phyloP scores from a whole-genome alignment of 192 early-diverging fungal species.

The Backusella mclennaniae region DNA sequence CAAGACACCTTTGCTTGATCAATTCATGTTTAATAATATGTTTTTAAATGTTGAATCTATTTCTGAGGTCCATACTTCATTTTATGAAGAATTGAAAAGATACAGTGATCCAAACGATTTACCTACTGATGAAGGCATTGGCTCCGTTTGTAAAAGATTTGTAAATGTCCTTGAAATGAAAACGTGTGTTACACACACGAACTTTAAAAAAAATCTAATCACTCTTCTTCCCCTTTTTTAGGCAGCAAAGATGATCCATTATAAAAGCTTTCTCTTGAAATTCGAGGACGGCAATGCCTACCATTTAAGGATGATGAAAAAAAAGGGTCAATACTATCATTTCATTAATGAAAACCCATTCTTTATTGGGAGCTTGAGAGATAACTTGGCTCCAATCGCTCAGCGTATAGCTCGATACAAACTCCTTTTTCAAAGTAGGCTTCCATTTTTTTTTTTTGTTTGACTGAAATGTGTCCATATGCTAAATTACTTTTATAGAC shows the following conservation, averaged over 20 bases:
- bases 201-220: background rate
- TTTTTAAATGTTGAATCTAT: conserved; percentile 56
- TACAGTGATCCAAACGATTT: background rate
- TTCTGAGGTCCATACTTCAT: conserved; percentile 48
- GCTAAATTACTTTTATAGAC: background rate
- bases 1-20: conserved; percentile 39
- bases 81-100: conserved; percentile 33
- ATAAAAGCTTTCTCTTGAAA: conserved; percentile 7
- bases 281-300: background rate
- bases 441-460: too few relatives aligned
- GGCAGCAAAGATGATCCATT: background rate
- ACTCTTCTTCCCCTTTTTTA: background rate
- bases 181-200: background rate
- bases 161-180: conserved; percentile 11
- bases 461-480: background rate
- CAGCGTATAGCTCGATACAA: conserved; percentile 26
- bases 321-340: background rate
- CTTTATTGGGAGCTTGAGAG: background rate
- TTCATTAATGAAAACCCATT: background rate
- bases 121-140: background rate
- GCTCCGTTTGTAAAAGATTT: background rate
- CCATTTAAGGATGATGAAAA: background rate
- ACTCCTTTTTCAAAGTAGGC: conserved; percentile 15
- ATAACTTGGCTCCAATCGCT: conserved; percentile 16
- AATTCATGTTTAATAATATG: conserved; percentile 49